Percentiles rank a stretch among this genome's conserved stretches.
Evolutionary conservation across 2,329 filamentous ascomycete genomes (phyloP).

Genomic region (Colletotrichum simmondsii): DNA sequence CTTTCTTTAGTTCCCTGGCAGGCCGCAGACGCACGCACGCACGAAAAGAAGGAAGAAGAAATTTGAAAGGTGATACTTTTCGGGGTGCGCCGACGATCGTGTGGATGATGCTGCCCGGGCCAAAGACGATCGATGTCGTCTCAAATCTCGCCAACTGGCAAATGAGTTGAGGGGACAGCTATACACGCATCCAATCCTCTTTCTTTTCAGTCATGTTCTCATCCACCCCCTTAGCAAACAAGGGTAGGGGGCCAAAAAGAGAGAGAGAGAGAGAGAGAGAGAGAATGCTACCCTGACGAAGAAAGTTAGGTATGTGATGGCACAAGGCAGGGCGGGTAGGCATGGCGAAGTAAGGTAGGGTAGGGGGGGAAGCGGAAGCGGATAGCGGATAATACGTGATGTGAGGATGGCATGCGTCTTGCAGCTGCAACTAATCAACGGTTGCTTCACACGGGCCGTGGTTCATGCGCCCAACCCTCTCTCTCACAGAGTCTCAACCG

Average conservation of each 20-base stretch:
- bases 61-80: not conserved
- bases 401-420: conserved; percentile 35
- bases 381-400: conserved; percentile 8
- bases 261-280: not conserved
- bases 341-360: not conserved
- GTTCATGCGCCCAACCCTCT: conserved; percentile 23
- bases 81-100: conserved; percentile 16
- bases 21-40: not conserved
- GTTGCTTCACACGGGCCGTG: conserved; percentile 27
- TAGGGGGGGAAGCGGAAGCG: not conserved
- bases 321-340: not conserved
- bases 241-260: not conserved
- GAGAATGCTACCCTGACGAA: conserved; percentile 18
- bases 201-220: no score
- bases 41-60: not conserved
- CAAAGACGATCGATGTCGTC: not conserved
- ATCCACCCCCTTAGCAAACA: not conserved
- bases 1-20: not conserved
- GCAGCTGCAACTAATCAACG: conserved; percentile 31
- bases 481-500: not conserved
- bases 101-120: not conserved
- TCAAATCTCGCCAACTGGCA: conserved; percentile 24
- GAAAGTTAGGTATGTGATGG: not conserved
- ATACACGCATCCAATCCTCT: no score
- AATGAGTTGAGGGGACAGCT: conserved; percentile 4